These are phyloP conservation scores for Corymbia calophylla DNA, from an alignment of 441 rosid genomes.

Conservation along the genomic window DNA sequence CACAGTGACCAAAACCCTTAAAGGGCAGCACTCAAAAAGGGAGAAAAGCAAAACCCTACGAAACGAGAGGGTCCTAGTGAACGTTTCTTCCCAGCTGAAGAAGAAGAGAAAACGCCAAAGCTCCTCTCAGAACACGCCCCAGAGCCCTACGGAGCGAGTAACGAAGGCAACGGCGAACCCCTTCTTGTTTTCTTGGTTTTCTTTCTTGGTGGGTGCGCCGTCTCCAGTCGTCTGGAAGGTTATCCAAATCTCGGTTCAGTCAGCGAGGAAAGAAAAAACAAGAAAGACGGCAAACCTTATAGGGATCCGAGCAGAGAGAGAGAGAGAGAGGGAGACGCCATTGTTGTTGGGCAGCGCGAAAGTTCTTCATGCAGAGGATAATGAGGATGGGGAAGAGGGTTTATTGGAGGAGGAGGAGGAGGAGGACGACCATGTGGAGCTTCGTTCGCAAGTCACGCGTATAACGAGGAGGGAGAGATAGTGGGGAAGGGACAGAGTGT, in stretches of 20 bases:
- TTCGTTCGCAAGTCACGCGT: neutral
- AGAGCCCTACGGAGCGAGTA: neutral
- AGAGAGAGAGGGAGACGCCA: neutral
- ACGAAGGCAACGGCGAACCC: neutral
- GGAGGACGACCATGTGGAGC: neutral
- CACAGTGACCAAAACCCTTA: neutral
- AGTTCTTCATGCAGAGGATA: neutral
- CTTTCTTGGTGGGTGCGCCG: neutral
- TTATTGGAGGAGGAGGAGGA: neutral
- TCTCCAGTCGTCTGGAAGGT: neutral
- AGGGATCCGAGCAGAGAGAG: neutral
- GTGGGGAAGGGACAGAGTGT: accelerated
- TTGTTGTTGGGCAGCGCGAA: neutral
- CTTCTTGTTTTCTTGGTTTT: neutral
- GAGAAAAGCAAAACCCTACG: neutral
- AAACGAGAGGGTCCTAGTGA: neutral
- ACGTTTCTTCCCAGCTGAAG: neutral
- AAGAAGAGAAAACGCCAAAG: neutral
- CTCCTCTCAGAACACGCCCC: neutral
- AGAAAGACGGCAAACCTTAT: neutral
- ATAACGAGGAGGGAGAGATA: neutral
- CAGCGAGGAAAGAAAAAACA: neutral
- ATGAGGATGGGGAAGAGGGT: neutral
- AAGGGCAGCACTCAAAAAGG: neutral
- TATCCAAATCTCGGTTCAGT: neutral